Evolutionary conservation across 2,329 filamentous ascomycete species (phyloP), one percentile per base, ranked within the genome.

Genomic region (Xylariales sp.): DNA sequence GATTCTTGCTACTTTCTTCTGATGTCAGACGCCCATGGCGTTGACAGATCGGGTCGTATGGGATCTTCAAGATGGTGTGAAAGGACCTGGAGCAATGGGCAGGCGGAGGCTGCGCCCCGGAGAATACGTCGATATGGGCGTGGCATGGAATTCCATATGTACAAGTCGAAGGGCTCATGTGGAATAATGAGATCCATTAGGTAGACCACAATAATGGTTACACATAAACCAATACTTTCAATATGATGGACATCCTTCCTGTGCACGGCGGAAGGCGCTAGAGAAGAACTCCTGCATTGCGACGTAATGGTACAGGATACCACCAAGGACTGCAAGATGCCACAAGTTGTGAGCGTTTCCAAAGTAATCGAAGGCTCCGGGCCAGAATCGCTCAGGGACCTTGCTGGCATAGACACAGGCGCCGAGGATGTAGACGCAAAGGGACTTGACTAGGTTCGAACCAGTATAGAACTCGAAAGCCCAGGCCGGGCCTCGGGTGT

Each of bases 331-430:
- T 6, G 93, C 93, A 42, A 61, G 54, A 43, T 98, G 93, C 93
- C 93, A 98, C 44, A 98, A 81, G 63, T 98, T 98, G 67, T 98
- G 93, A 62, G 88, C 94, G 33, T 88, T 90, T 28, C 93, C 93
- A 29, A 94, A 76, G 60, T 97, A 97, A 64, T 98, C 93, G 54
- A 98, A 98, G 60, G 85, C 80, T 37, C 93, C 93, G 0, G 93
- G 93, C 53, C 76, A 85, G 86, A 89, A 98, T 47, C 90, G 76
- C 70, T 98, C 93, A 2, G 93, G 93, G 1, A 95, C 76, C 64
- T 95, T 91, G 61, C 84, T 88, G 8, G 90, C 90, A 59, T 98
- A 98, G 37, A 98, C 76, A 32, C 84, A 69, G 3, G 93, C 93
- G 21, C 93, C 93, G 5, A 78, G 63, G 11, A 95, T 71, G 66